Percentiles rank a stretch among this genome's conserved stretches.
phyloP scores from a whole-genome alignment of 2,329 filamentous ascomycete species.

The Beauveria asiatica region DNA sequence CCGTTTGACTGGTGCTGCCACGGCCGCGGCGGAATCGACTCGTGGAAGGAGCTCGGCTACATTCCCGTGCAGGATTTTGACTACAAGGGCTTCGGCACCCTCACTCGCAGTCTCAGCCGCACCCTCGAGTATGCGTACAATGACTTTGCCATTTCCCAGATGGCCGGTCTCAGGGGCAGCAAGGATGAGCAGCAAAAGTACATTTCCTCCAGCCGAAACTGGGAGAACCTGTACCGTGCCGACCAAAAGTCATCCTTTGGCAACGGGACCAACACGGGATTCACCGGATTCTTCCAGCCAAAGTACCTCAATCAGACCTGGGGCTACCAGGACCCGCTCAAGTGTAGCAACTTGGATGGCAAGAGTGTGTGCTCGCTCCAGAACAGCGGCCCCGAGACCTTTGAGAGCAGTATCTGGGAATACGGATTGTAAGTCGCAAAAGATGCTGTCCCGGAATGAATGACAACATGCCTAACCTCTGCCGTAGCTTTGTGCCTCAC shows the following conservation, averaged over 20 bases:
- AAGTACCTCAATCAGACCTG: conserved; percentile 59
- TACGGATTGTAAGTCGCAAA: conserved; percentile 52
- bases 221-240: conserved; percentile 56
- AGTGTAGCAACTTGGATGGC: conserved; percentile 47
- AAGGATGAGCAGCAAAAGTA: conserved; percentile 52
- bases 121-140: conserved; percentile 74
- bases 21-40: conserved; percentile 61
- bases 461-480: not conserved
- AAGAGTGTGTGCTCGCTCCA: conserved; percentile 52
- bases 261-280: conserved; percentile 53
- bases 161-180: conserved; percentile 50
- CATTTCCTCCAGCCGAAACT: conserved; percentile 50
- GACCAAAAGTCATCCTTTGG: conserved; percentile 46
- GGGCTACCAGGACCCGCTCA: conserved; percentile 59
- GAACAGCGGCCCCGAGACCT: conserved; percentile 57
- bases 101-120: conserved; percentile 62
- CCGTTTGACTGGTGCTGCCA: conserved; percentile 62
- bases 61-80: conserved; percentile 65
- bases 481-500: conserved; percentile 41
- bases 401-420: conserved; percentile 64
- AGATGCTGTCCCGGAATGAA: not conserved
- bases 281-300: conserved; percentile 63
- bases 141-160: conserved; percentile 59
- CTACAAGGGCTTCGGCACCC: conserved; percentile 54
- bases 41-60: conserved; percentile 64